These are phyloP conservation scores for Priceomyces melissophilus DNA, from an alignment of 805 yeast genomes.

Conservation along the genomic window DNA sequence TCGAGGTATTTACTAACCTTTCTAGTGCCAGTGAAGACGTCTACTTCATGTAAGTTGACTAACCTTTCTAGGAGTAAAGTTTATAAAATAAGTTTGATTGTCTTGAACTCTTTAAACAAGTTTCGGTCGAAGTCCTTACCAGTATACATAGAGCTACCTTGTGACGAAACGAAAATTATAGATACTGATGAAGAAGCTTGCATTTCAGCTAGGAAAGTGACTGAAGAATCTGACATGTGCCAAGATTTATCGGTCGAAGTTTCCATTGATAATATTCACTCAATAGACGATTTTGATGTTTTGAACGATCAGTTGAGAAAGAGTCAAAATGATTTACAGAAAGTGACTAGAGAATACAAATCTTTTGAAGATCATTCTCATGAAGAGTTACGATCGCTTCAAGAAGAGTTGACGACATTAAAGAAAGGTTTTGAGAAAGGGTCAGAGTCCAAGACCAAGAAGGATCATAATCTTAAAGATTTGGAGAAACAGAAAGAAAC, in stretches of 20 bases:
- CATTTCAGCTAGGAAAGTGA: conserved; percentile 3
- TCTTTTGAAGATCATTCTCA: conserved; percentile 10
- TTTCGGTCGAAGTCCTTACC: conserved; percentile 32
- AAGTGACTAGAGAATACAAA: conserved; percentile 17
- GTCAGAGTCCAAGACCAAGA: conserved; percentile 23
- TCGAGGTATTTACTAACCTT: conserved; percentile 6
- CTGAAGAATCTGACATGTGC: not conserved
- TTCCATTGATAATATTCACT: conserved; percentile 8
- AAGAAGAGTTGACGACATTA: conserved; percentile 27
- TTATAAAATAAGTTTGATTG: conserved; percentile 36
- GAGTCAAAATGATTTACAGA: conserved; percentile 25
- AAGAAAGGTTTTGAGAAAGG: conserved; percentile 38
- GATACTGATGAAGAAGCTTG: conserved; percentile 1
- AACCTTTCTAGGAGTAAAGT: conserved; percentile 23
- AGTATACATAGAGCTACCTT: conserved; percentile 28
- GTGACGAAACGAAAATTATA: conserved; percentile 3
- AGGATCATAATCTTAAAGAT: conserved; percentile 30
- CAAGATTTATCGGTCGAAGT: conserved; percentile 1
- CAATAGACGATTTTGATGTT: conserved; percentile 14
- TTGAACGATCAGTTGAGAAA: conserved; percentile 22
- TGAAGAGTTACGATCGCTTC: conserved; percentile 14
- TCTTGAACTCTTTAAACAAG: conserved; percentile 32
- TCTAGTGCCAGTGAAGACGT: conserved; percentile 30
- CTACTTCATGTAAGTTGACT: conserved; percentile 32
- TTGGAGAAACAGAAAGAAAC: conserved; percentile 30